Evolutionary conservation across 1,139 yeast genomes (phyloP), one percentile per base, ranked within the genome.

Genomic region (Suhomyces wounanorum): DNA sequence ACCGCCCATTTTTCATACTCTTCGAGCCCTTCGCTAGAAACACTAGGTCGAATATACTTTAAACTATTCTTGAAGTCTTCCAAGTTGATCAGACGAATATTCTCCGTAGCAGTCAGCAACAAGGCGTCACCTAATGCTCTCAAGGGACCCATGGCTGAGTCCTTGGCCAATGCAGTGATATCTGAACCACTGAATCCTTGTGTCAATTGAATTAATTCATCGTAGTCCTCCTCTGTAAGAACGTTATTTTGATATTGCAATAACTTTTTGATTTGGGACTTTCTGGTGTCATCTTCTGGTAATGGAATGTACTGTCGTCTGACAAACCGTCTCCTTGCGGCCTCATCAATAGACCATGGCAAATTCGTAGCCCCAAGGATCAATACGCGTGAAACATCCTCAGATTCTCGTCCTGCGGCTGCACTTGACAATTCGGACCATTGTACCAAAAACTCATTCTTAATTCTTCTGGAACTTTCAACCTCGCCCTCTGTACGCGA

Each of bases 291-390:
- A 10, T 78, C 79, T 66, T 94, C 99, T 0, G 99, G 99, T 50
- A 94, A 73, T 2, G 99, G 99, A 50, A 94, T 94, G 67, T 94
- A 92, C 65, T 91, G 97, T 50, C 98, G 76, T 57, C 96, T 80
- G 6, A 89, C 97, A 72, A 94, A 94, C 59, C 99, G 80, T 66
- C 99, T 81, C 62, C 99, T 77, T 0, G 99, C 99, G 2, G 99
- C 99, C 66, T 95, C 99, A 69, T 94, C 99, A 55, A 94, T 92
- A 3, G 91, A 87, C 99, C 99, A 94, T 0, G 99, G 99, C 57
- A 94, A 70, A 66, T 94, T 94, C 0, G 99, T 94, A 1, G 99
- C 99, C 0, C 98, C 99, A 39, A 94, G 73, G 3, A 94, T 96
- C 31, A 94, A 77, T 3, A 94, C 99, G 50, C 98, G 74, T 55